These are phyloP conservation scores for Fagus sylvatica DNA, from an alignment of 306 rosid genomes.

Conservation along the genomic window DNA sequence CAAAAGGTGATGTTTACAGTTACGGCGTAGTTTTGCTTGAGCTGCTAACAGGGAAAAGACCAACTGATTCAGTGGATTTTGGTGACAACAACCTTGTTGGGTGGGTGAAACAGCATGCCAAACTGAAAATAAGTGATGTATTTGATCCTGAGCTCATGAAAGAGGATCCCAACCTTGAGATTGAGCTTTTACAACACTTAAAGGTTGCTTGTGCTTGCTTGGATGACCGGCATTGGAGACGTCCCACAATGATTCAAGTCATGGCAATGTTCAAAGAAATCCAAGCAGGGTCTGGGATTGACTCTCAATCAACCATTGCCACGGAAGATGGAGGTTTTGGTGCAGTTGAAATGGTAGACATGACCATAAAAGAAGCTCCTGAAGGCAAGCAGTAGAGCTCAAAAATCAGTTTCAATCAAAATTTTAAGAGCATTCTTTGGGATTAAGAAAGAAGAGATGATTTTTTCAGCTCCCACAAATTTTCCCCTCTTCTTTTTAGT, in stretches of 20 bases:
- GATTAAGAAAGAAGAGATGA: slow-evolving; percentile 30
- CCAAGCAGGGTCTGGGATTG: slow-evolving; percentile 88
- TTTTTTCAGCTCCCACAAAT: slow-evolving; percentile 38
- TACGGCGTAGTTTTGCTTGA: slow-evolving; percentile 91
- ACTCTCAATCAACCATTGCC: slow-evolving; percentile 76
- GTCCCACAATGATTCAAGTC: slow-evolving; percentile 92
- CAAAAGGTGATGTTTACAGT: slow-evolving; percentile 91
- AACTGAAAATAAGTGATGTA: slow-evolving; percentile 67
- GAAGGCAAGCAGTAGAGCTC: slow-evolving; percentile 59
- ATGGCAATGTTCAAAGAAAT: slow-evolving; percentile 92
- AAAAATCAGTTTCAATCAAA: slow-evolving; percentile 1
- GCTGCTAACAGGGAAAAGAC: slow-evolving; percentile 83
- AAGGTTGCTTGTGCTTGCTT: slow-evolving; percentile 84
- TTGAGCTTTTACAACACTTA: slow-evolving; percentile 84
- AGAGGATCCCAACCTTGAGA: slow-evolving; percentile 76
- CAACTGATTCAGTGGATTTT: slow-evolving; percentile 86
- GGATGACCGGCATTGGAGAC: slow-evolving; percentile 75
- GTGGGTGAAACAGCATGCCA: slow-evolving; percentile 96
- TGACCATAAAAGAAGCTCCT: slow-evolving; percentile 89
- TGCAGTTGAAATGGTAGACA: slow-evolving; percentile 66
- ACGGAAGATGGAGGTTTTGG: slow-evolving; percentile 57
- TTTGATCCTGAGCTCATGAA: slow-evolving; percentile 82
- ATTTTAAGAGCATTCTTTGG: slow-evolving; percentile 35
- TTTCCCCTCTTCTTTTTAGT: slow-evolving; percentile 47
- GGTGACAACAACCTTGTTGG: slow-evolving; percentile 99